Base-by-base conservation (phyloP, 2,329 filamentous ascomycete species). In the Triangularia setosa region DNA sequence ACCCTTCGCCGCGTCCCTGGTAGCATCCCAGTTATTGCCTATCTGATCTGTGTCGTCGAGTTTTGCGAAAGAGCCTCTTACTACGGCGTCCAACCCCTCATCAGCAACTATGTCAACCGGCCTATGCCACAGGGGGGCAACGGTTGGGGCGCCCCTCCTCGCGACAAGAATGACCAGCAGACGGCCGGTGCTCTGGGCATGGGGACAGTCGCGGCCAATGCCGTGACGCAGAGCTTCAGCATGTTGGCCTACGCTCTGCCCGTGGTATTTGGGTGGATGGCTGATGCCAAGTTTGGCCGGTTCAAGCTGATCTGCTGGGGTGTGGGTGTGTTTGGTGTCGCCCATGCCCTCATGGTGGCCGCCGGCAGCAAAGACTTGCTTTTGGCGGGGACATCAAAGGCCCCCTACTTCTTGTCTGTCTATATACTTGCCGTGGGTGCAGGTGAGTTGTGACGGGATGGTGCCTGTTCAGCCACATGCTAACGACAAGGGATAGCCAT, bases 291-390 rank as follows among this genome's bases (percentile, higher is more conserved):
- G 70, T 84, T 85, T 53, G 90, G 90, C 64, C 88, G 89, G 66
- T 93, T 88, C 78, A 82, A 82, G 70, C 89, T 90, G 48, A 92
- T 93, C 71, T 86, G 88, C 74, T 84, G 84, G 72, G 89, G 90
- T 67, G 86, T 90, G n/a, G 77, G 76, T 1, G 81, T 90, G 48
- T 89, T 89, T 62, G 85, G 90, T 73, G 55, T 90, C 28, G 89
- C 89, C 7, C 88, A 92, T 70, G 74, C 86, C n/a, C 83, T 93
- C 61, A 81, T 93, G 64, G 83, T 91, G 65, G 79, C 84, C 21
- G 87, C 88, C 1, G 87, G 80, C 40, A 74, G 80, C 24, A 79
- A 77, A 64, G 66, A 72, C 8, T 77, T 84, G 2, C 74, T 84
- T 23, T 77, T 75, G 21, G 77, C 75, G 40, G 81, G 79, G 44